Percentiles rank a stretch among this genome's conserved stretches.
phyloP scores from a whole-genome alignment of 805 yeast genomes.

The Starmerella stellata region DNA sequence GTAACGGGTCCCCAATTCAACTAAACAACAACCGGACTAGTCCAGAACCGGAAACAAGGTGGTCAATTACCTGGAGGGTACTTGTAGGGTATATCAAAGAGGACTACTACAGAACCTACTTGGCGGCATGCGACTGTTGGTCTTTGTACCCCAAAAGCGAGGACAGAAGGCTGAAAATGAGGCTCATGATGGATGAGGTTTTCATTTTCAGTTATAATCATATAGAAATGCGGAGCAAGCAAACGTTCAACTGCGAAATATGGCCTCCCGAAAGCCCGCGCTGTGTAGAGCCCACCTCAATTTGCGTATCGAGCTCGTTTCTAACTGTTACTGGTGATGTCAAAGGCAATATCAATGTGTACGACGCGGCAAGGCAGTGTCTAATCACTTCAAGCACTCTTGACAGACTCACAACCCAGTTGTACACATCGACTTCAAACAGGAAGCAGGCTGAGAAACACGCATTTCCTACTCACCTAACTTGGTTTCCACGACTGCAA shows the following conservation, averaged over 20 bases:
- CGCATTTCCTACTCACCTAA: no score
- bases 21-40: no score
- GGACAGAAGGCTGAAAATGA: neutral
- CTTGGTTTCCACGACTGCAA: no score
- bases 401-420: neutral
- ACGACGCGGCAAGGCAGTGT: neutral
- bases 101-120: constrained; percentile 6
- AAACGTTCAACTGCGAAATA: neutral
- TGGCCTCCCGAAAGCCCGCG: neutral
- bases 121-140: constrained; percentile 6
- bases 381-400: neutral
- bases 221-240: neutral
- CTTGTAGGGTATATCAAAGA: constrained; percentile 1
- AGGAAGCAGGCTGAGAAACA: no score
- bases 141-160: neutral
- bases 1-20: no score
- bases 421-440: neutral
- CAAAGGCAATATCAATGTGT: neutral
- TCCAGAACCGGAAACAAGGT: neutral
- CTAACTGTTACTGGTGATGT: neutral
- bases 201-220: neutral
- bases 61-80: neutral
- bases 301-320: neutral
- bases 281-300: neutral
- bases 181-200: neutral